A percentile compares a stretch with the other conserved stretches of the same genome.
Evolutionary conservation across 805 yeast genomes (phyloP).

Genomic region (Yamadazyma philogaea): DNA sequence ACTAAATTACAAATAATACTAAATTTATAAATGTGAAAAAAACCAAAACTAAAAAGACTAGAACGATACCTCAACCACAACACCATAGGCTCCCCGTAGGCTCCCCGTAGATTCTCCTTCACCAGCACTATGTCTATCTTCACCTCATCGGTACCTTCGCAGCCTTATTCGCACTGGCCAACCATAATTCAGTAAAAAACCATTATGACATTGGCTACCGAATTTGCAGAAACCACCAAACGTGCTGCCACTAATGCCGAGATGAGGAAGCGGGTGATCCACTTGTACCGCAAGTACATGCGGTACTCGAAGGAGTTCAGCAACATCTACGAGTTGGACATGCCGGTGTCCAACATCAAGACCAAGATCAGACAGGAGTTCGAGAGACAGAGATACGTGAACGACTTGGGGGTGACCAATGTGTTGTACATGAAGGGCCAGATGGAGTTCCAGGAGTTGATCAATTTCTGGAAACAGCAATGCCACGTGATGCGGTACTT

Average conservation of each 20-base stretch:
- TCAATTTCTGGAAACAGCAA: slow-evolving; percentile 88
- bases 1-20: too few species aligned
- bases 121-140: too few species aligned
- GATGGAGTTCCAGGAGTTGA: slow-evolving; percentile 85
- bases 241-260: slow-evolving; percentile 60
- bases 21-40: too few species aligned
- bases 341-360: slow-evolving; percentile 74
- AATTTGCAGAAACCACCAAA: slow-evolving; percentile 78
- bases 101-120: too few species aligned
- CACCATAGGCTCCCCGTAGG: too few species aligned
- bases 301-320: slow-evolving; percentile 59
- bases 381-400: slow-evolving; percentile 76
- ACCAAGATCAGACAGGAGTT: slow-evolving; percentile 87
- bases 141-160: not conserved
- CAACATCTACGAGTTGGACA: slow-evolving; percentile 67
- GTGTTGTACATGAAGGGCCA: slow-evolving; percentile 77
- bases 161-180: slow-evolving; percentile 14
- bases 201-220: slow-evolving; percentile 66
- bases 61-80: too few species aligned
- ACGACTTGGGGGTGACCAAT: slow-evolving; percentile 62
- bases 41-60: too few species aligned
- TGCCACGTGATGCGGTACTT: slow-evolving; percentile 82
- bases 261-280: slow-evolving; percentile 60
- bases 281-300: slow-evolving; percentile 69
- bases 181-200: slow-evolving; percentile 14